Evolutionary conservation across 441 rosid genomes (phyloP).

Genomic region (Pelargonium fulgidum): DNA sequence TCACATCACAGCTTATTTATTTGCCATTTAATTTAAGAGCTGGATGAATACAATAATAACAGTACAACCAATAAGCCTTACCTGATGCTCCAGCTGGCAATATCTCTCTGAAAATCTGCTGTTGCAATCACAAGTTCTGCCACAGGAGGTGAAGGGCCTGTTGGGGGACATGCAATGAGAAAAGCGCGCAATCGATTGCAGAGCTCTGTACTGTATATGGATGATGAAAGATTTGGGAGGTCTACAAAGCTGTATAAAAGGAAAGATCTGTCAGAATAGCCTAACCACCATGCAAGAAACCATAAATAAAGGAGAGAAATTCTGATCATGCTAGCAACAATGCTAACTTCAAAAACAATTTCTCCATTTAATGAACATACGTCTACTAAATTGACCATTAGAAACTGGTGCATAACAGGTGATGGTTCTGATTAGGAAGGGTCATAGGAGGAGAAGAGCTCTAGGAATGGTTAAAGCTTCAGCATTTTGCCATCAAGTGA

Average conservation of each 20-base stretch:
- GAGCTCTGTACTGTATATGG: conserved; percentile 90
- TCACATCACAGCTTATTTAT: not conserved
- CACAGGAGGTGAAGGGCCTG: conserved; percentile 87
- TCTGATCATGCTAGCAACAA: not conserved
- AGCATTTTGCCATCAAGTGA: not conserved
- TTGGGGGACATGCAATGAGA: conserved; percentile 88
- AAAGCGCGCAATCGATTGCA: conserved; percentile 79
- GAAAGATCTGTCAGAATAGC: conserved; percentile 14
- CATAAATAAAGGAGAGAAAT: not conserved
- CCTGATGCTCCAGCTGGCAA: conserved; percentile 81
- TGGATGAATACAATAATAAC: not conserved
- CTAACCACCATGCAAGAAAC: conserved; percentile 23
- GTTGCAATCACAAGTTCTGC: conserved; percentile 90
- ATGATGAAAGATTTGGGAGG: conserved; percentile 80
- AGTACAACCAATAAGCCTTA: conserved; percentile 22
- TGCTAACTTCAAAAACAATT: not conserved
- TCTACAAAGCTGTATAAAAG: conserved; percentile 66
- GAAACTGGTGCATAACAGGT: not conserved
- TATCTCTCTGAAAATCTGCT: conserved; percentile 91
- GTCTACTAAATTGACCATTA: not conserved
- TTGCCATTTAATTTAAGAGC: not conserved
- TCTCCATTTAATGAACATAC: not conserved
- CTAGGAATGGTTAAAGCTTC: not conserved
- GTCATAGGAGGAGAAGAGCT: not conserved
- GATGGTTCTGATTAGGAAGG: not conserved